Base-by-base conservation (phyloP, 1,139 yeast genomes). In the Candida dubliniensis region DNA sequence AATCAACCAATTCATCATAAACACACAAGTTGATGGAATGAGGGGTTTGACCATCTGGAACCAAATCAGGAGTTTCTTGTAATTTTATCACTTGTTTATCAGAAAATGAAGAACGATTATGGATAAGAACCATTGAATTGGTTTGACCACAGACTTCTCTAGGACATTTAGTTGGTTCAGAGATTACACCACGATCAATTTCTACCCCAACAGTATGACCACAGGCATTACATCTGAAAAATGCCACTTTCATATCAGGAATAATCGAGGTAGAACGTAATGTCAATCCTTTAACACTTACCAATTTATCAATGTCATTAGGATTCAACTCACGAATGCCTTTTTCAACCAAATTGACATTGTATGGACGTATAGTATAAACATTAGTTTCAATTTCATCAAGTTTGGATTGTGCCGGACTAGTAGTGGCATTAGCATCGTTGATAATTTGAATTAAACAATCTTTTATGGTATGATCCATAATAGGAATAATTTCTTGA, bases 31-130 rank as follows among this genome's bases (percentile, higher is more conserved):
- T 89, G 44, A 93, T 89, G 10, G 97, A 85, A 62, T 93, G 99
- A 2, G 99, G 99, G 3, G 99, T 93, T 66, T 93, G 99, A 15
- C 99, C 99, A 67, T 89, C 99, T 2, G 99, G 99, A n/a, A 93
- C 96, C 51, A 83, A 75, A 64, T 93, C 99, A 0, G 99, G 99
- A 0, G 99, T 93, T 64, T 93, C 99, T 65, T 93, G 99, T 38
- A 93, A 71, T 59, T 89, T 88, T 51, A 93, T 82, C 31, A 93
- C 93, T 65, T 93, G 99, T 61, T 91, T 93, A 64, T 93, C 97
- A 27, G 96, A 95, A 68, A 93, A 93, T 1, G 89, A 80, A 29
- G 96, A 87, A 56, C 99, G 78, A 62, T 93, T 93, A 67, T 93
- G 99, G 23, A 93, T 79, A 45, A 93, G 71, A 48, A 86, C 81